A percentile compares a stretch with the other conserved stretches of the same genome.
Evolutionary conservation across 1,284 basidiomycete genomes (phyloP).

Genomic region (Boletus mariae): DNA sequence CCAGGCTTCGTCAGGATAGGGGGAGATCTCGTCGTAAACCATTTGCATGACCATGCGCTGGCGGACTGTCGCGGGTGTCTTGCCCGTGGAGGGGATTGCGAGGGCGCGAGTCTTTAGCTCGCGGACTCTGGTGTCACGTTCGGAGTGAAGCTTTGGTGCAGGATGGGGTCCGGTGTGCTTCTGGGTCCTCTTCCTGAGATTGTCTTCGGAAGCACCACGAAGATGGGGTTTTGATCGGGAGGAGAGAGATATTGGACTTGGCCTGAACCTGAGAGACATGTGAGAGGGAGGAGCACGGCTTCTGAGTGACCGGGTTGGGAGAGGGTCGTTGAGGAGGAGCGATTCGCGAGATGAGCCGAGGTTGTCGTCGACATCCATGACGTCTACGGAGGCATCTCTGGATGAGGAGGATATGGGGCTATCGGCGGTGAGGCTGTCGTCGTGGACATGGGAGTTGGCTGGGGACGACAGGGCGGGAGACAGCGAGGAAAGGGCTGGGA

Average conservation of each 20-base stretch:
- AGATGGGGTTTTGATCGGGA: conserved; percentile 25
- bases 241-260: conserved; percentile 19
- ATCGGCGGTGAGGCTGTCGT: conserved; percentile 28
- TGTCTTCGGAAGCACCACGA: conserved; percentile 27
- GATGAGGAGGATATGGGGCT: conserved; percentile 33
- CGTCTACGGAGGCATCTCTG: conserved; percentile 33
- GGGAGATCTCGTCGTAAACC: conserved; percentile 58
- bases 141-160: conserved; percentile 21
- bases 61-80: conserved; percentile 52
- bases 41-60: conserved; percentile 53
- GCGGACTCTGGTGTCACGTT: conserved; percentile 32
- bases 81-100: conserved; percentile 49
- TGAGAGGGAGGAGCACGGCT: conserved; percentile 18
- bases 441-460: conserved; percentile 28
- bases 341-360: conserved; percentile 29
- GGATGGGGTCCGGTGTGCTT: conserved; percentile 21
- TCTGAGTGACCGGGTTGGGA: conserved; percentile 29
- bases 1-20: conserved; percentile 56
- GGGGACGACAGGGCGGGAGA: conserved; percentile 27
- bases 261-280: conserved; percentile 26
- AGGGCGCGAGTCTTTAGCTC: conserved; percentile 43
- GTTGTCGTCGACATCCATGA: conserved; percentile 26
- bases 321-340: conserved; percentile 21
- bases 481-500: background rate
- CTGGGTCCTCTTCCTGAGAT: conserved; percentile 27